Evolutionary conservation across 2,329 filamentous ascomycete species (phyloP).

Genomic region (Hortaea werneckii): DNA sequence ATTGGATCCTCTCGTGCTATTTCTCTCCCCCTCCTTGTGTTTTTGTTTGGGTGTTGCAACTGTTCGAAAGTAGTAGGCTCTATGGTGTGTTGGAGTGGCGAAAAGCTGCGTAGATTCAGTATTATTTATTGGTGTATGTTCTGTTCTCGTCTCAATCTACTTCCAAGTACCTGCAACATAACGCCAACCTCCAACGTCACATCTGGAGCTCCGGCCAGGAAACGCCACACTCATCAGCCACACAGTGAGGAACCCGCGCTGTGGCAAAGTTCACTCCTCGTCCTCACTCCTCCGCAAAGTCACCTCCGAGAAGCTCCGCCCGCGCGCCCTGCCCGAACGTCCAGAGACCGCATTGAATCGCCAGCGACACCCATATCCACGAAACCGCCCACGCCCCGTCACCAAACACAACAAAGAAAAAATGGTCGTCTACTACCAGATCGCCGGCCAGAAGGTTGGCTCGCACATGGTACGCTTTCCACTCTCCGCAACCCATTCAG

Average conservation of each 20-base stretch:
- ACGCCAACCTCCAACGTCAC: no score
- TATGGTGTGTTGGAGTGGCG: no score
- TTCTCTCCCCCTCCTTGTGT: not conserved
- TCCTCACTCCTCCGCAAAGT: constrained; percentile 1
- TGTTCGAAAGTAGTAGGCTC: no score
- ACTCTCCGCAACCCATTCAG: not conserved
- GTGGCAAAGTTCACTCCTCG: not conserved
- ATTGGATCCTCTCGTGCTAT: not conserved
- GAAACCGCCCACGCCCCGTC: no score
- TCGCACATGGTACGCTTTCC: constrained; percentile 41
- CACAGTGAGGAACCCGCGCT: not conserved
- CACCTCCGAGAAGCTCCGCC: constrained; percentile 1
- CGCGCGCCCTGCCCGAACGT: not conserved
- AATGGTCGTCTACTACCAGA: constrained; percentile 44
- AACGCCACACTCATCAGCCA: no score
- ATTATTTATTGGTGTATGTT: no score
- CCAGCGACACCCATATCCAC: no score
- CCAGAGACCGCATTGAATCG: no score
- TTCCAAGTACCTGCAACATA: no score
- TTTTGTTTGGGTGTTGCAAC: not conserved
- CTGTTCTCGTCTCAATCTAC: no score
- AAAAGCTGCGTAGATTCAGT: no score
- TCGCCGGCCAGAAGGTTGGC: constrained; percentile 44
- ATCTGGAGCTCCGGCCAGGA: no score
- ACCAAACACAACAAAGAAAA: not conserved